phyloP scores from a whole-genome alignment of 139 green algal species.

The Trebouxia sp. region DNA sequence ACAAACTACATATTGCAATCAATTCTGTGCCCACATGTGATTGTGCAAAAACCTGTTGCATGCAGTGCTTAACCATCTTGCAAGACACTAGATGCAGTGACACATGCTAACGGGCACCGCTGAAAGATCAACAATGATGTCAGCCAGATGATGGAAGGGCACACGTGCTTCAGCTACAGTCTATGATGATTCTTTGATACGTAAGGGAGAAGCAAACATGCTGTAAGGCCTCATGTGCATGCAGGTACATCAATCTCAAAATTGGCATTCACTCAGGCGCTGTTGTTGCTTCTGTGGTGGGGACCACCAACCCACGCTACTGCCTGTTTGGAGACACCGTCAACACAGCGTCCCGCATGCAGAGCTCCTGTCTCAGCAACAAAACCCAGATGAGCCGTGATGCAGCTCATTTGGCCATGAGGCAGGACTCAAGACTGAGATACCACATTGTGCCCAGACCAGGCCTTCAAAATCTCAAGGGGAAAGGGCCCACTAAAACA shows the following conservation, averaged over 20 bases:
- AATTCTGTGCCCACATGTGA: too few species aligned
- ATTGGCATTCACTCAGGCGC: slow-evolving; percentile 26
- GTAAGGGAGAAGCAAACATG: too few species aligned
- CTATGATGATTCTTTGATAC: too few species aligned
- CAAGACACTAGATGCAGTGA: too few species aligned
- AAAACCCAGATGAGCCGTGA: slow-evolving; percentile 23
- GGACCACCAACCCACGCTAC: slow-evolving; percentile 43
- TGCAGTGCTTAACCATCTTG: too few species aligned
- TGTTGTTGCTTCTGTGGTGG: slow-evolving; percentile 39
- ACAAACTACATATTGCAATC: too few species aligned
- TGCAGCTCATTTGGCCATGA: slow-evolving; percentile 14
- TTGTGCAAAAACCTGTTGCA: too few species aligned
- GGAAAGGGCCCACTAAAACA: slow-evolving; percentile 30
- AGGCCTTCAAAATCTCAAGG: slow-evolving; percentile 26
- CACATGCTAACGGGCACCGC: too few species aligned
- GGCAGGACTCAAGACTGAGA: background rate
- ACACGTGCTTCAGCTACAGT: too few species aligned
- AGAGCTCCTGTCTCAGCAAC: slow-evolving; percentile 38
- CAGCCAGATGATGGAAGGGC: too few species aligned
- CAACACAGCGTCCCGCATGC: slow-evolving; percentile 62
- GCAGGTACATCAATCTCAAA: background rate
- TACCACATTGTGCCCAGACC: background rate
- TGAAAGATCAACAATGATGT: too few species aligned
- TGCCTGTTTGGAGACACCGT: slow-evolving; percentile 61
- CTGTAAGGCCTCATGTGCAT: background rate